These are phyloP conservation scores for Apiotrichum gamsii DNA, from an alignment of 1,284 basidiomycete genomes.

Conservation along the genomic window DNA sequence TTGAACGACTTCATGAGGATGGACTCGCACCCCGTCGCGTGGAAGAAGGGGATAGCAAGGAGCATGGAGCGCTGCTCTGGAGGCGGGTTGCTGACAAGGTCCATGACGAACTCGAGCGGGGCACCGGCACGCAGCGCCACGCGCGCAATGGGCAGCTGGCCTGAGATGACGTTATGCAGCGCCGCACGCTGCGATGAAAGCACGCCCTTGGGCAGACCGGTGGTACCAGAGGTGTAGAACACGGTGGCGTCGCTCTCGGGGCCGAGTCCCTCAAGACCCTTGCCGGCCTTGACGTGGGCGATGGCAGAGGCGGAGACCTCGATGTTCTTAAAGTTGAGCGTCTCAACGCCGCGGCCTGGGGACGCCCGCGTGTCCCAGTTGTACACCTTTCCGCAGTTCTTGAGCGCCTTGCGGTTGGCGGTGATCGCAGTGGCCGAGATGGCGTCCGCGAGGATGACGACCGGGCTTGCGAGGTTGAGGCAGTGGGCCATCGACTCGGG, in stretches of 20 bases:
- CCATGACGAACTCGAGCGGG: slow-evolving; percentile 25
- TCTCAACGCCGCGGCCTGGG: slow-evolving; percentile 3
- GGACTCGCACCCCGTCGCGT: slow-evolving; percentile 38
- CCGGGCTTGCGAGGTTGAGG: slow-evolving; percentile 24
- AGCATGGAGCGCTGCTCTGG: slow-evolving; percentile 9
- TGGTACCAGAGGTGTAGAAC: slow-evolving; percentile 37
- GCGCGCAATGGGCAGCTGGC: slow-evolving; percentile 31
- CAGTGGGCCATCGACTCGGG: slow-evolving; percentile 23
- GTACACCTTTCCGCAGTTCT: neutral
- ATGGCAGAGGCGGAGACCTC: neutral
- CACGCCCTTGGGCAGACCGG: slow-evolving; percentile 36
- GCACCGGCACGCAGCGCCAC: slow-evolving; percentile 30
- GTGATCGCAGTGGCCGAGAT: slow-evolving; percentile 10
- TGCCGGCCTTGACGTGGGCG: neutral
- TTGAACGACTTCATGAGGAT: slow-evolving; percentile 36
- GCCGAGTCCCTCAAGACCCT: slow-evolving; percentile 17
- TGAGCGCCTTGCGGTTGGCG: neutral
- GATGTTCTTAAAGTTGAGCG: slow-evolving; percentile 2
- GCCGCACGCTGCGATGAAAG: slow-evolving; percentile 39
- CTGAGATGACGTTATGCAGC: slow-evolving; percentile 33
- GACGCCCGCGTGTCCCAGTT: no score
- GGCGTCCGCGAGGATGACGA: slow-evolving; percentile 33
- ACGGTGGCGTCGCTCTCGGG: slow-evolving; percentile 37
- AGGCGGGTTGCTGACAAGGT: slow-evolving; percentile 6
- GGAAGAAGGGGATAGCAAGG: slow-evolving; percentile 39